These are phyloP conservation scores for Taxillus chinensis DNA, from an alignment of 164 flowering plant genomes.

Conservation along the genomic window DNA sequence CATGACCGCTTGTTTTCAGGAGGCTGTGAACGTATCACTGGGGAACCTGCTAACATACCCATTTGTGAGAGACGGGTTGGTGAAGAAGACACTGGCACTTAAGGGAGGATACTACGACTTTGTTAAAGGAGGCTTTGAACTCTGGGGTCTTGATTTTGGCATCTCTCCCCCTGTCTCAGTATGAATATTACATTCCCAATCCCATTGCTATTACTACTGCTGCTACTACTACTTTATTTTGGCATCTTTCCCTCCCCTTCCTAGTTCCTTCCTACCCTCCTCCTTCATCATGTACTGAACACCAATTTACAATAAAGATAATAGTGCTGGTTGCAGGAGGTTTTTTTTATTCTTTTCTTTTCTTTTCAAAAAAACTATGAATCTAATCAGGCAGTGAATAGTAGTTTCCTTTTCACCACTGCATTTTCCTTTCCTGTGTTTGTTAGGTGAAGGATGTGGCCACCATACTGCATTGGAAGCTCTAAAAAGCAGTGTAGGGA, in stretches of 20 bases:
- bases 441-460: conserved; percentile 62
- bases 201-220: no score
- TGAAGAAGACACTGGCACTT: conserved; percentile 62
- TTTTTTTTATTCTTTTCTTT: no score
- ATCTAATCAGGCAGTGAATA: no score
- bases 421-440: conserved; percentile 19
- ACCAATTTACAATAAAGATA: conserved; percentile 3
- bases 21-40: conserved; percentile 82
- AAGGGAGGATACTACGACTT: conserved; percentile 92
- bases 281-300: not conserved
- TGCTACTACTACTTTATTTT: no score
- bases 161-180: conserved; percentile 44
- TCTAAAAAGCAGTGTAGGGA: conserved; percentile 15
- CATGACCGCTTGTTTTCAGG: conserved; percentile 40
- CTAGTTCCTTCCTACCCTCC: conserved; percentile 2
- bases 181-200: conserved; percentile 23
- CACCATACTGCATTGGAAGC: conserved; percentile 64
- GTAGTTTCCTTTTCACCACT: conserved; percentile 11
- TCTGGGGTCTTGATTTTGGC: conserved; percentile 61
- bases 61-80: conserved; percentile 76
- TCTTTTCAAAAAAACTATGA: no score
- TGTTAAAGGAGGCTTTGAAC: conserved; percentile 65
- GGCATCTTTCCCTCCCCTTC: not conserved
- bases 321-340: no score
- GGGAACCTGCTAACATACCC: conserved; percentile 77